Percentiles rank a stretch among this genome's conserved stretches.
These are phyloP conservation scores for Didymella glomerata DNA, from an alignment of 2,329 filamentous ascomycete genomes.

Conservation along the genomic window DNA sequence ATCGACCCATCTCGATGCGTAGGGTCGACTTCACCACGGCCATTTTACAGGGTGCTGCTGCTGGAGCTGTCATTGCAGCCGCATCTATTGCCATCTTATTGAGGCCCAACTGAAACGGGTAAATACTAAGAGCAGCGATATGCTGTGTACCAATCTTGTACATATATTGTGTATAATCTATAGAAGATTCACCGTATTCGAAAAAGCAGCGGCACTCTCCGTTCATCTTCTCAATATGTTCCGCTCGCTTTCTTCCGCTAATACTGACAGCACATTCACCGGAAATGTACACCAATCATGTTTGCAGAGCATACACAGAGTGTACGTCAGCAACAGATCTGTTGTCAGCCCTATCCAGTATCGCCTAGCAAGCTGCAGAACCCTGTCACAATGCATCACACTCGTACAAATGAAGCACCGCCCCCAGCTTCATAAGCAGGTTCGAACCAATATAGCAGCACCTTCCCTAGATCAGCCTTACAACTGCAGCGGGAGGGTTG, in stretches of 20 bases:
- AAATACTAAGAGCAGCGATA: background rate
- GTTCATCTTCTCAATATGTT: background rate
- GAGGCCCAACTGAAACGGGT: constrained; percentile 27
- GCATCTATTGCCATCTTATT: constrained; percentile 39
- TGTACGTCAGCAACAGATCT: constrained; percentile 1
- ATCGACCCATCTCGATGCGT: constrained; percentile 55
- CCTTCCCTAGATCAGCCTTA: background rate
- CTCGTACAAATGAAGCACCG: background rate
- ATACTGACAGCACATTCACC: background rate
- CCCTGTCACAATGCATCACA: constrained; percentile 3
- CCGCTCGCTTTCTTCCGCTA: background rate
- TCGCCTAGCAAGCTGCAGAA: constrained; percentile 3
- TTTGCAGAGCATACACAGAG: background rate
- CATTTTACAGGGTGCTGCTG: constrained; percentile 55
- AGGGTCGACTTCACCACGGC: constrained; percentile 57
- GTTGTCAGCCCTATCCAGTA: background rate
- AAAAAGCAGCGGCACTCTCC: background rate
- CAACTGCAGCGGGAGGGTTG: background rate
- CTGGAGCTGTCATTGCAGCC: constrained; percentile 50
- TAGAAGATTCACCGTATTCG: background rate
- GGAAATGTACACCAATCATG: background rate
- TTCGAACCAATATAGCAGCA: background rate
- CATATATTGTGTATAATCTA: constrained; percentile 13
- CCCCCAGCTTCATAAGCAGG: background rate
- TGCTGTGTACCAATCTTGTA: constrained; percentile 6